Evolutionary conservation across 495 filamentous ascomycete species (phyloP), one percentile per base, ranked within the genome.

Genomic region (Collariella sp.): DNA sequence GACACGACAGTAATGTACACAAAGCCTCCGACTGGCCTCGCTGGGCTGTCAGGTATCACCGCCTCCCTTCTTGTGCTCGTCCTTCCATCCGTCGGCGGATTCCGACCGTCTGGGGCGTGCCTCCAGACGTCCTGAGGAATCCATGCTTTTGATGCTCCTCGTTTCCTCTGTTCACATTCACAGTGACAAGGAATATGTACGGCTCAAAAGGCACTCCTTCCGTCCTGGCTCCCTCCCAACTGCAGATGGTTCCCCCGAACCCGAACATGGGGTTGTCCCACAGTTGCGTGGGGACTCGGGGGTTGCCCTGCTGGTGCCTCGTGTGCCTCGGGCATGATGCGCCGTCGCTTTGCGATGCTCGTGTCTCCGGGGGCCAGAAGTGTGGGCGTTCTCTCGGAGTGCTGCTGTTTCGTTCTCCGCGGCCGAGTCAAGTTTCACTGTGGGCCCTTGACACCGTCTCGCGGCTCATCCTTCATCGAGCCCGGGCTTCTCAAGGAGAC

Each of bases 401-500:
- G 44, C 29, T 53, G 38, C 29, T 52, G 52, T 41, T 54, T 19
- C 10, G 41, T 36, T 51, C 22, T 42, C 41, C 44, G 34, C 50
- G 52, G 48, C 13, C 43, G 36, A 48, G 43, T 46, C 40, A 15
- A 12, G 52, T 33, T 23, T 46, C 12, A 46, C 12, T 46, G 13
- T 44, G 16, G 22, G 15, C 5, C 19, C 12, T 22, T 9, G 50
- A 19, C 50, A 18, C 33, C 29, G 29, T 56, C 50, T 23, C 20
- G 39, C 59, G 52, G 48, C 36, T 47, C 39, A 18, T 29, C 46
- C 22, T 49, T 20, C 46, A 29, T 44, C 46, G 49, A 45, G 40
- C 26, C 40, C 39, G 39, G 41, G 18, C 22, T 29, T n/a, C 42
- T 66, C 61, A 68, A 38, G 64, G 62, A 20, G 62, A 61, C 64